phyloP scores from a whole-genome alignment of 2,329 filamentous ascomycete genomes.

The Cytospora piceicola region DNA sequence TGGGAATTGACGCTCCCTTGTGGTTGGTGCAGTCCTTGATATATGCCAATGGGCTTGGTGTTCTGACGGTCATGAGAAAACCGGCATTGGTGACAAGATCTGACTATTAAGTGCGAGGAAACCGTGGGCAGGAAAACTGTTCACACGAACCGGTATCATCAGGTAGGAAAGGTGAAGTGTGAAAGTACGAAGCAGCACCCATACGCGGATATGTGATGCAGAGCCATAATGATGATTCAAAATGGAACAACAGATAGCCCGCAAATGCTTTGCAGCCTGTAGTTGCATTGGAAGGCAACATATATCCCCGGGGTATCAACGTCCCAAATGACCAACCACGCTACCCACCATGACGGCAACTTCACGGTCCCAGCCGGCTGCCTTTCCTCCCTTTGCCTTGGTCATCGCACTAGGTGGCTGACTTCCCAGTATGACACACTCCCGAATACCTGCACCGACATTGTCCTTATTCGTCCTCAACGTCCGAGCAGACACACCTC shows the following conservation, averaged over 20 bases:
- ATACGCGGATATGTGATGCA: neutral
- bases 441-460: conserved; percentile 76
- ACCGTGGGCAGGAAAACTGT: too few relatives aligned
- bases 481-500: conserved; percentile 82
- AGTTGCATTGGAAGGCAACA: neutral
- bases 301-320: conserved; percentile 36
- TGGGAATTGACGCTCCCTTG: too few relatives aligned
- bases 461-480: conserved; percentile 74
- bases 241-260: neutral
- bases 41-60: too few relatives aligned
- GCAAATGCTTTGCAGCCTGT: neutral
- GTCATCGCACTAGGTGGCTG: conserved; percentile 63
- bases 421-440: conserved; percentile 80
- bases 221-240: neutral
- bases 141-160: too few relatives aligned
- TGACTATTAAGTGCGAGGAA: too few relatives aligned
- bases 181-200: too few relatives aligned
- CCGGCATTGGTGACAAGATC: too few relatives aligned
- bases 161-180: too few relatives aligned
- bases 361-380: conserved; percentile 79
- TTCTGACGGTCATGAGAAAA: too few relatives aligned
- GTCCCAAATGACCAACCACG: conserved; percentile 64
- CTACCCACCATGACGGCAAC: conserved; percentile 93
- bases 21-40: too few relatives aligned
- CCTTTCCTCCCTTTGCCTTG: conserved; percentile 49